These are phyloP conservation scores for Colletotrichum sidae DNA, from an alignment of 2,329 filamentous ascomycete genomes.

Conservation along the genomic window DNA sequence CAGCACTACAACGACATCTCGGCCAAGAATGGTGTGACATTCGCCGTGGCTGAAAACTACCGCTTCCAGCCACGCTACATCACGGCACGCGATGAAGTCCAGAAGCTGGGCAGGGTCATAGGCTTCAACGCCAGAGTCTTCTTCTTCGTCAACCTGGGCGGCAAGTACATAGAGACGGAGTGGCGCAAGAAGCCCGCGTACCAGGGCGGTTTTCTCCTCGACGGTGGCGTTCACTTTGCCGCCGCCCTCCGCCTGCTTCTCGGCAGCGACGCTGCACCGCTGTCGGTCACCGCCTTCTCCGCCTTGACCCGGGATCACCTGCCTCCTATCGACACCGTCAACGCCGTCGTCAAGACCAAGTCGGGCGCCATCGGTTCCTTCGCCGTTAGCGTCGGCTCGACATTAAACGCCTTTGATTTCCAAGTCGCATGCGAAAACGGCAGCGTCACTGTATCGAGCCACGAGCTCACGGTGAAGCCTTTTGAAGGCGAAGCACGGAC, in stretches of 20 bases:
- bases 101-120: slow-evolving; percentile 60
- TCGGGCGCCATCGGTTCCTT: slow-evolving; percentile 68
- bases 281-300: slow-evolving; percentile 67
- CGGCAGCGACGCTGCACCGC: slow-evolving; percentile 49
- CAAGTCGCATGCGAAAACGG: slow-evolving; percentile 69
- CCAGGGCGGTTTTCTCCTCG: slow-evolving; percentile 82
- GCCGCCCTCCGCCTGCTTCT: slow-evolving; percentile 73
- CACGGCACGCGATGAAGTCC: slow-evolving; percentile 56
- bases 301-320: slow-evolving; percentile 60
- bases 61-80: slow-evolving; percentile 69
- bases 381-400: slow-evolving; percentile 68
- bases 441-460: slow-evolving; percentile 60
- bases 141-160: slow-evolving; percentile 51
- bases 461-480: slow-evolving; percentile 54
- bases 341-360: slow-evolving; percentile 66
- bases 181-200: slow-evolving; percentile 77
- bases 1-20: slow-evolving; percentile 46
- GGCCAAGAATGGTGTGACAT: slow-evolving; percentile 51
- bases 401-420: slow-evolving; percentile 64
- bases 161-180: slow-evolving; percentile 37
- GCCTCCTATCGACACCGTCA: slow-evolving; percentile 74
- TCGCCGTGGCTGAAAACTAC: slow-evolving; percentile 79
- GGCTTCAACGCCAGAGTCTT: slow-evolving; percentile 56
- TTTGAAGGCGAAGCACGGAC: slow-evolving; percentile 47
- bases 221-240: slow-evolving; percentile 79